phyloP scores from a whole-genome alignment of 2,329 filamentous ascomycete genomes.

The Westerdykella sp. region DNA sequence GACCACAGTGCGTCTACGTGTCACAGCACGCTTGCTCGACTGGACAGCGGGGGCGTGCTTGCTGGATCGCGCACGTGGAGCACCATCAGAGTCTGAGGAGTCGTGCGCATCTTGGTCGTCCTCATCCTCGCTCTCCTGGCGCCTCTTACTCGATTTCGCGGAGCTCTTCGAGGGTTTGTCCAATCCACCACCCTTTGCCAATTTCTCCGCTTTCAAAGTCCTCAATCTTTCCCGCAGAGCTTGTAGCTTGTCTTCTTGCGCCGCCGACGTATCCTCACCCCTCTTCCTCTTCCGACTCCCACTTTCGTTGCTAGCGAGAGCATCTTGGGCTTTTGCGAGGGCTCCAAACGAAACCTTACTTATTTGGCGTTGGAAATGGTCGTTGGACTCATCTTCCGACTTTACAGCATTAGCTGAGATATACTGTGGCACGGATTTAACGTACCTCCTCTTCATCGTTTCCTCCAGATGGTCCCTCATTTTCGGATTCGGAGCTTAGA shows the following conservation, averaged over 20 bases:
- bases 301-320: constrained; percentile 44
- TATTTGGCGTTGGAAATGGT: constrained; percentile 42
- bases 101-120: constrained; percentile 29
- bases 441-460: constrained; percentile 11
- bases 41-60: constrained; percentile 87
- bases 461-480: constrained; percentile 23
- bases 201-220: constrained; percentile 40
- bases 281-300: constrained; percentile 40
- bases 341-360: constrained; percentile 76
- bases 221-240: constrained; percentile 41
- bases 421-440: not conserved
- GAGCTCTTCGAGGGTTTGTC: constrained; percentile 17
- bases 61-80: constrained; percentile 50
- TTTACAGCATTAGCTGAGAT: too few species aligned
- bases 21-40: constrained; percentile 76
- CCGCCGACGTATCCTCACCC: constrained; percentile 31
- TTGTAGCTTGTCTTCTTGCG: constrained; percentile 44
- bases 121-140: constrained; percentile 20
- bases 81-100: constrained; percentile 28
- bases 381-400: too few species aligned
- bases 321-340: constrained; percentile 78
- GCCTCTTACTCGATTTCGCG: constrained; percentile 9
- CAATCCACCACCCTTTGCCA: constrained; percentile 14
- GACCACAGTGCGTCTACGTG: constrained; percentile 70
- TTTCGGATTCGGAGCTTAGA: constrained; percentile 31